Percentiles rank a stretch among this genome's conserved stretches.
phyloP scores from a whole-genome alignment of 495 filamentous ascomycete species.

The Pyrenopolyporus hunteri region DNA sequence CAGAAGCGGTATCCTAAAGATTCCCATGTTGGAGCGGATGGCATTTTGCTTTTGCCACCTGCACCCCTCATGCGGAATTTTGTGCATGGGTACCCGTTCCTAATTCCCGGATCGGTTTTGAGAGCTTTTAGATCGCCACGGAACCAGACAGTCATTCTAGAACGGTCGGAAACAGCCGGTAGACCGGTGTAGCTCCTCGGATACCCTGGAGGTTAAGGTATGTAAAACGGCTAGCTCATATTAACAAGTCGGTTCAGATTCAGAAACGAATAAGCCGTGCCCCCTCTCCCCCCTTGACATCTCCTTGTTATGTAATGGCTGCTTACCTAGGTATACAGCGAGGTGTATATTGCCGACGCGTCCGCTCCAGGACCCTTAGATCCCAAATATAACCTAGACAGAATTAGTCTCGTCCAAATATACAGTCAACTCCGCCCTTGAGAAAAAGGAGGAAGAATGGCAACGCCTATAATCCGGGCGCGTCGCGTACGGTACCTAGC shows the following conservation, averaged over 20 bases:
- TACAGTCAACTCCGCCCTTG: too few species aligned
- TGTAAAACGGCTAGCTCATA: background rate
- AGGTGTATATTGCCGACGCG: too few species aligned
- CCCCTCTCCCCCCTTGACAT: background rate
- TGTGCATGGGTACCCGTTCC: conserved; percentile 4
- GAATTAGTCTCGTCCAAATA: too few species aligned
- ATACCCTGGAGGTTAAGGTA: background rate
- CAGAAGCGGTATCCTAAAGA: conserved; percentile 20
- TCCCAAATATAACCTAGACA: too few species aligned
- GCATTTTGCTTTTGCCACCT: conserved; percentile 27
- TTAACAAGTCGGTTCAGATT: background rate
- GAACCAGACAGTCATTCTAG: conserved; percentile 14
- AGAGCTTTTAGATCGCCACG: conserved; percentile 8
- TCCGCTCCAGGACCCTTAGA: too few species aligned
- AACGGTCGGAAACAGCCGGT: conserved; percentile 12
- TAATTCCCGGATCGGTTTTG: conserved; percentile 22
- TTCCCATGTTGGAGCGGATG: conserved; percentile 25
- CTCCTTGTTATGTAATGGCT: background rate
- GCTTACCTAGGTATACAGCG: too few species aligned
- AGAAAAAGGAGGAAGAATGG: too few species aligned
- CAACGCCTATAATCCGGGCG: too few species aligned
- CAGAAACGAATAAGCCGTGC: too few species aligned
- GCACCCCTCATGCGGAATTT: conserved; percentile 19
- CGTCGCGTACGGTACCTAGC: too few species aligned
- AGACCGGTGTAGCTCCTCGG: background rate